A percentile compares a stretch with the other conserved stretches of the same genome.
phyloP scores from a whole-genome alignment of 257 asterid genomes.

The Solanum etuberosum region DNA sequence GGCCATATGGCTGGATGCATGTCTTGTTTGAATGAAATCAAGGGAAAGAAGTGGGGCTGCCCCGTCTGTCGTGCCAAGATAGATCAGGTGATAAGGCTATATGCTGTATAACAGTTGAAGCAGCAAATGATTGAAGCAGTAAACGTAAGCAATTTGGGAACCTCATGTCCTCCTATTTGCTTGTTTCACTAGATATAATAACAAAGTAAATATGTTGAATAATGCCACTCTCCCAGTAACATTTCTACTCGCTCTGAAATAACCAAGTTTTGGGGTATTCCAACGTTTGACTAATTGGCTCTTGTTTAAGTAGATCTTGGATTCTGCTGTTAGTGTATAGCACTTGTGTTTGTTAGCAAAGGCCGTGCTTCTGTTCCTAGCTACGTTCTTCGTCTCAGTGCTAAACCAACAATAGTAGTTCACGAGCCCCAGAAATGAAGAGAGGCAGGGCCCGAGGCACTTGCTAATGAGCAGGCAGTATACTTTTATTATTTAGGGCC shows the following conservation, averaged over 20 bases:
- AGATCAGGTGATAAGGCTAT: conserved; percentile 63
- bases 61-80: conserved; percentile 86
- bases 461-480: too few relatives aligned
- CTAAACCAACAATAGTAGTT: too few relatives aligned
- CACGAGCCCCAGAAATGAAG: too few relatives aligned
- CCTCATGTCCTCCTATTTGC: background rate
- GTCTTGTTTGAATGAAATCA: conserved; percentile 66
- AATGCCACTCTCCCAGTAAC: background rate
- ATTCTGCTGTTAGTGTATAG: background rate
- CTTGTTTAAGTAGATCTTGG: background rate
- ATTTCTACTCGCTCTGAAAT: background rate
- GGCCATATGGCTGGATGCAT: conserved; percentile 98
- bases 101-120: conserved; percentile 39
- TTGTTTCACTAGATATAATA: background rate
- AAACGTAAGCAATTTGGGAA: background rate
- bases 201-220: background rate
- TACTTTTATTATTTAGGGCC: background rate
- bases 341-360: background rate
- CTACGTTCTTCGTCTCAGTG: too few relatives aligned
- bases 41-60: conserved; percentile 79
- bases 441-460: too few relatives aligned
- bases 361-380: too few relatives aligned
- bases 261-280: background rate
- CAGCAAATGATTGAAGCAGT: background rate
- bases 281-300: background rate